These are phyloP conservation scores for Xylaria scruposa DNA, from an alignment of 495 filamentous ascomycete species.

Conservation along the genomic window DNA sequence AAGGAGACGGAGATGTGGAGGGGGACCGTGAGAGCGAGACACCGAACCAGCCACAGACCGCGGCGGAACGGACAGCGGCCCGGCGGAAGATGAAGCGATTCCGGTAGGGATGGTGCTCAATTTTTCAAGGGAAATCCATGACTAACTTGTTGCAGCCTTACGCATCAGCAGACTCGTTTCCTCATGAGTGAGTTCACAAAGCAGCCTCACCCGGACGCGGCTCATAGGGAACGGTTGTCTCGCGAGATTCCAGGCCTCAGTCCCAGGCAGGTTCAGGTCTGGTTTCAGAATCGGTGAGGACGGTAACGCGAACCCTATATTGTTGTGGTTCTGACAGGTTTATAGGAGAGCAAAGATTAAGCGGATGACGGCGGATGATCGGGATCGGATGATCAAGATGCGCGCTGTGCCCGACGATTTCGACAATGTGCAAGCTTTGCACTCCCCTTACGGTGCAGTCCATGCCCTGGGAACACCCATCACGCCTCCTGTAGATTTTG, in stretches of 20 bases:
- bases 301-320: not conserved
- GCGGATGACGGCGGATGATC: constrained; percentile 89
- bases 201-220: constrained; percentile 93
- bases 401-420: constrained; percentile 90
- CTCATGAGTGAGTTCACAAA: constrained; percentile 97
- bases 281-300: constrained; percentile 90
- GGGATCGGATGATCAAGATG: constrained; percentile 93
- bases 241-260: constrained; percentile 92
- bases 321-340: constrained; percentile 37
- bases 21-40: constrained; percentile 52
- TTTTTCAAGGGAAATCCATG: constrained; percentile 6
- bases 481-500: constrained; percentile 62
- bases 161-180: constrained; percentile 95
- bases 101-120: constrained; percentile 62
- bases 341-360: constrained; percentile 91
- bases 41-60: constrained; percentile 61
- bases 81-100: constrained; percentile 97
- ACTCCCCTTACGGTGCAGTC: constrained; percentile 72
- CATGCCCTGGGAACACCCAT: constrained; percentile 62
- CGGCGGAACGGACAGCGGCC: constrained; percentile 75
- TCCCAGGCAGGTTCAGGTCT: constrained; percentile 94
- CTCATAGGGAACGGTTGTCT: constrained; percentile 87
- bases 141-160: constrained; percentile 66
- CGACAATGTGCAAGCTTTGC: constrained; percentile 87
- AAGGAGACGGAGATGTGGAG: constrained; percentile 54